A percentile compares a stretch with the other conserved stretches of the same genome.
phyloP scores from a whole-genome alignment of 768 basidiomycete genomes.

The Pleurotus citrinopileatus region DNA sequence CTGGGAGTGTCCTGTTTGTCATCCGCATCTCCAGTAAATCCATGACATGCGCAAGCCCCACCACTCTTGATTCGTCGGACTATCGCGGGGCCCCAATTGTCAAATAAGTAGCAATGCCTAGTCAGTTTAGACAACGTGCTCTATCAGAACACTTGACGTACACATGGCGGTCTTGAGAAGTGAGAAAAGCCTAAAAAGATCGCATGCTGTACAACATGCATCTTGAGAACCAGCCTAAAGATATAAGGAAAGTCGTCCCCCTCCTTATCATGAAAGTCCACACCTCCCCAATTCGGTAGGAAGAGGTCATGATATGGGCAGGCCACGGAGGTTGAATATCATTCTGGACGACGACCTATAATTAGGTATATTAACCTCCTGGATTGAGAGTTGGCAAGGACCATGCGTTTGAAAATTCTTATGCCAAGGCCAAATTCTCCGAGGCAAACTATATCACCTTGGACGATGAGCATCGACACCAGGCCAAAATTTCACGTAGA shows the following conservation, averaged over 20 bases:
- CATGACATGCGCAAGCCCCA: no score
- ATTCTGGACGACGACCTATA: not conserved
- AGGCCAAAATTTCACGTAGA: no score
- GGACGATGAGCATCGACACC: no score
- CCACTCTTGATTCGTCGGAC: no score
- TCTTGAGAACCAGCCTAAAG: not conserved
- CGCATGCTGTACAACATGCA: conserved; percentile 1
- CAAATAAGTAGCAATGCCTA: not conserved
- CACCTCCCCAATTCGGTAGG: not conserved
- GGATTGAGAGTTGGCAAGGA: not conserved
- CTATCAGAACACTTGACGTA: not conserved
- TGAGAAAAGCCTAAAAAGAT: not conserved
- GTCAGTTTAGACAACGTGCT: not conserved
- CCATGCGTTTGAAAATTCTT: no score
- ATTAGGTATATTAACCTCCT: conserved; percentile 8
- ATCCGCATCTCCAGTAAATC: no score
- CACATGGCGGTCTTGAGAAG: not conserved
- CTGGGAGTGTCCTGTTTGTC: no score
- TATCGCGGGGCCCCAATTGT: not conserved
- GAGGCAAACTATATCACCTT: no score
- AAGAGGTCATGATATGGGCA: not conserved
- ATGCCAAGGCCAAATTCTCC: no score
- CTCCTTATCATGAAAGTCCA: conserved; percentile 1
- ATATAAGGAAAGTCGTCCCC: not conserved
- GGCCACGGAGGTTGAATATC: not conserved